These are phyloP conservation scores for Hypsizygus ulmarius DNA, from an alignment of 1,284 basidiomycete species.

Conservation along the genomic window DNA sequence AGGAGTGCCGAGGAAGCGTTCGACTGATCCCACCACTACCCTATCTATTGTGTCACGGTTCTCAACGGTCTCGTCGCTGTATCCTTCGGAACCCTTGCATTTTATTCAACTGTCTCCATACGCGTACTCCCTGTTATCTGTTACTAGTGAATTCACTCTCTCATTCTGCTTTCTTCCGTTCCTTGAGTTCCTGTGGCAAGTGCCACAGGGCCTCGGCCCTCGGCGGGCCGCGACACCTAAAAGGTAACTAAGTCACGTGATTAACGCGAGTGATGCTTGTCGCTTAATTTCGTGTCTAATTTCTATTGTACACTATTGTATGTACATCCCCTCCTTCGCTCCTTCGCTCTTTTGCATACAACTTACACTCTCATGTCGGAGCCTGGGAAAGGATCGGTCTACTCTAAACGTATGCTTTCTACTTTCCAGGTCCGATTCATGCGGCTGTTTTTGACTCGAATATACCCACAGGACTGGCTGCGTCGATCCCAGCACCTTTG, in stretches of 20 bases:
- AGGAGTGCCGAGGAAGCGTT: constrained; percentile 85
- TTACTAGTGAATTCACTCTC: constrained; percentile 8
- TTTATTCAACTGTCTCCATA: constrained; percentile 13
- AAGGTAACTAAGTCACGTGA: constrained; percentile 16
- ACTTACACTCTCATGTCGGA: constrained; percentile 14
- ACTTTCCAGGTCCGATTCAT: not conserved
- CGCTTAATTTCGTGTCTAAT: constrained; percentile 5
- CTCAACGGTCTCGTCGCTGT: not conserved
- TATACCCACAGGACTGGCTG: constrained; percentile 20
- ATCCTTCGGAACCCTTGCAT: constrained; percentile 10
- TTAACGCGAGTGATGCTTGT: constrained; percentile 7
- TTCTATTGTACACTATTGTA: constrained; percentile 10
- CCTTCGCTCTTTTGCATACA: not conserved
- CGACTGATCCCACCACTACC: constrained; percentile 42
- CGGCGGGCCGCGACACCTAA: not conserved
- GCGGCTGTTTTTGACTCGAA: not conserved
- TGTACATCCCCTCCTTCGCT: constrained; percentile 1
- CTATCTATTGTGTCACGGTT: constrained; percentile 1
- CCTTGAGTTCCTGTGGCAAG: too few relatives aligned
- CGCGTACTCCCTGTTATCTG: constrained; percentile 7
- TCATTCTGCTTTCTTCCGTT: not conserved
- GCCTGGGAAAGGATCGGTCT: constrained; percentile 22
- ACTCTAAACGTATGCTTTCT: constrained; percentile 23
- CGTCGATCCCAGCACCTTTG: constrained; percentile 29
- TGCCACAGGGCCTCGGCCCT: not conserved